phyloP scores from a whole-genome alignment of 352 stramenopile genomes.

The Vaucheria bursata region DNA sequence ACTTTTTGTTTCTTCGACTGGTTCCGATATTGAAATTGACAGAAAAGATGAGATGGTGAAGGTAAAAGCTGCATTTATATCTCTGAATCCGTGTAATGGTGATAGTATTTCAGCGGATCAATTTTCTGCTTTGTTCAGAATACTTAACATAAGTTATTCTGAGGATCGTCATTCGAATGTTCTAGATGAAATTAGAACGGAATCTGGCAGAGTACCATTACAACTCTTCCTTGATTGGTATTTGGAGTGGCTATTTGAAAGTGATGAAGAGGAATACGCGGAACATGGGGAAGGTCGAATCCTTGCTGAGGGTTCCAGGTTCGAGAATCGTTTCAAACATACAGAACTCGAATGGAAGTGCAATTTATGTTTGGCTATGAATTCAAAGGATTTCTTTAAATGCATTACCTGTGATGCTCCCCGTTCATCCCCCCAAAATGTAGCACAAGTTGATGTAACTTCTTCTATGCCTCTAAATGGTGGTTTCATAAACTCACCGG shows the following conservation, averaged over 20 bases:
- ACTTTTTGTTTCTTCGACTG: no score
- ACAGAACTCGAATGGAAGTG: no score
- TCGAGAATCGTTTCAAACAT: no score
- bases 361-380: no score
- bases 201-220: slow-evolving; percentile 43
- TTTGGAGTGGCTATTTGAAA: slow-evolving; percentile 60
- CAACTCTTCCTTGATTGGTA: slow-evolving; percentile 60
- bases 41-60: slow-evolving; percentile 56
- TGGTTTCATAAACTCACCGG: no score
- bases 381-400: no score
- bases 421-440: no score
- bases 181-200: slow-evolving; percentile 50
- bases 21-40: slow-evolving; percentile 52
- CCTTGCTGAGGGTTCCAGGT: no score
- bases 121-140: slow-evolving; percentile 58
- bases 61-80: slow-evolving; percentile 52
- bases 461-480: no score
- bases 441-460: no score
- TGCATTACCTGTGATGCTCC: no score
- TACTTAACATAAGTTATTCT: slow-evolving; percentile 60
- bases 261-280: slow-evolving; percentile 46
- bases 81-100: slow-evolving; percentile 22
- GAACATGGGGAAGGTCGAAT: no score
- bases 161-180: slow-evolving; percentile 59
- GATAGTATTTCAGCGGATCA: slow-evolving; percentile 38